Conservation (phyloP, 192 early-diverging fungal species). For the Backusella australiensis region DNA sequence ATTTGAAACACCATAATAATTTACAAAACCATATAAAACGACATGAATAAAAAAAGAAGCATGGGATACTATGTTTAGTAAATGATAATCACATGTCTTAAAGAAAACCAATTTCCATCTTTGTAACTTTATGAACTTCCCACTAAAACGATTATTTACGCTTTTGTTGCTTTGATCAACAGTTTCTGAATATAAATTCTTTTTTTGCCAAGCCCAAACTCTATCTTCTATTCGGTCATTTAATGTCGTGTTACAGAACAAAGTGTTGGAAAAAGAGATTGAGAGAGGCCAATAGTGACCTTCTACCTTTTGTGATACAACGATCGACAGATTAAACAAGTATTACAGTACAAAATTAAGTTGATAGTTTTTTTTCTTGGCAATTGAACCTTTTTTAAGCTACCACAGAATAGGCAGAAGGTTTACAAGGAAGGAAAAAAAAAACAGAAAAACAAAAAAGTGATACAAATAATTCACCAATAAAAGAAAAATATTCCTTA, state of each 20-base stretch:
- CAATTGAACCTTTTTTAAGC: neutral
- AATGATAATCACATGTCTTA: neutral
- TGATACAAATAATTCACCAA: neutral
- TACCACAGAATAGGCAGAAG: neutral
- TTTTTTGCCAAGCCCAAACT: neutral
- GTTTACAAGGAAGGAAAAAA: neutral
- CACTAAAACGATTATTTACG: neutral
- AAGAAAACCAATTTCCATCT: neutral
- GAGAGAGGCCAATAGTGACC: neutral
- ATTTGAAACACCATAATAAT: neutral
- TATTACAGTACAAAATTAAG: neutral
- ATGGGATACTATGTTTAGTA: neutral
- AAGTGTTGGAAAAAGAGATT: neutral
- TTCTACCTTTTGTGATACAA: neutral
- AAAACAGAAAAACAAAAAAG: neutral
- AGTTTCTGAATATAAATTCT: neutral
- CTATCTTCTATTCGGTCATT: neutral
- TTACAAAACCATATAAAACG: neutral
- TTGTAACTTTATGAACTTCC: neutral
- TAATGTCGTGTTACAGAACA: neutral
- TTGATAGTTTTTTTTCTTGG: neutral
- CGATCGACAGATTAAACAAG: constrained; percentile 1
- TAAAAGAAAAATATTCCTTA: neutral
- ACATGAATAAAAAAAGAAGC: neutral
- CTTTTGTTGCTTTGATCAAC: neutral